These are phyloP conservation scores for Fistulifera pelliculosa DNA, from an alignment of 108 stramenopile species.

Conservation along the genomic window DNA sequence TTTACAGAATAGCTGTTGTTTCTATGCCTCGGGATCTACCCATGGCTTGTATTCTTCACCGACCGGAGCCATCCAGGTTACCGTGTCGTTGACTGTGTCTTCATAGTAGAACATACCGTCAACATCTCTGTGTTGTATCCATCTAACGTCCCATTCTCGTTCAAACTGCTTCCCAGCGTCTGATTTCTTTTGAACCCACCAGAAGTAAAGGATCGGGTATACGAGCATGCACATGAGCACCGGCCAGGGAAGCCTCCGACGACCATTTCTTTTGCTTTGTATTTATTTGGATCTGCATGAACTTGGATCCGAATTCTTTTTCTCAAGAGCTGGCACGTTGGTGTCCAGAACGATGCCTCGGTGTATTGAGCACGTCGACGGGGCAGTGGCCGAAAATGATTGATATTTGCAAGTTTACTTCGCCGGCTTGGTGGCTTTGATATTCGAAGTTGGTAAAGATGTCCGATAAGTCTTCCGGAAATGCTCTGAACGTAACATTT, in stretches of 20 bases:
- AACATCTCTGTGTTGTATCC: conserved; percentile 5
- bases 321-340: conserved; percentile 1
- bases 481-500: conserved; percentile 1
- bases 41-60: background rate
- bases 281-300: background rate
- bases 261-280: background rate
- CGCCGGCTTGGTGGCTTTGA: background rate
- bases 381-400: background rate
- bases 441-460: conserved; percentile 4
- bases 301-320: conserved; percentile 1
- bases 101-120: conserved; percentile 11
- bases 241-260: conserved; percentile 6
- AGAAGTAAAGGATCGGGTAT: conserved; percentile 5
- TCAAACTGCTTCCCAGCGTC: conserved; percentile 1
- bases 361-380: background rate
- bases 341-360: background rate
- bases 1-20: background rate
- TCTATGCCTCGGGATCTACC: background rate
- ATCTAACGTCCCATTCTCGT: background rate
- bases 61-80: conserved; percentile 12
- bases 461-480: background rate
- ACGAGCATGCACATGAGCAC: conserved; percentile 5
- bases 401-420: background rate
- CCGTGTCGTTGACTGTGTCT: conserved; percentile 3
- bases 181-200: background rate